Evolutionary conservation across 2,329 filamentous ascomycete species (phyloP), one percentile per base, ranked within the genome.

Genomic region (Pseudogymnoascus sp.): DNA sequence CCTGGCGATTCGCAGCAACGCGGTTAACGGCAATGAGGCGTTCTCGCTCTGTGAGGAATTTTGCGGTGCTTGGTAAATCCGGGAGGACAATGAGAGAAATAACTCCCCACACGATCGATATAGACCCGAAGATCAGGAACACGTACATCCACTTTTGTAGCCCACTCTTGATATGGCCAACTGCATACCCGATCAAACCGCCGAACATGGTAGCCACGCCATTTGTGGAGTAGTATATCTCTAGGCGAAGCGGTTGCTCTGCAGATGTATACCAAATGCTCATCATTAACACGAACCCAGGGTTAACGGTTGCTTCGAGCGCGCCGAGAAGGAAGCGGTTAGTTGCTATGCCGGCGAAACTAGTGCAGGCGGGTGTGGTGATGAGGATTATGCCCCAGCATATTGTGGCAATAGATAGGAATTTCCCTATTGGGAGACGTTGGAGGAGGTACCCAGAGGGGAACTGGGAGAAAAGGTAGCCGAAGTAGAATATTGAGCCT

Each of bases 381-480:
- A 88, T 86, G 73, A 87, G 90, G 3, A 87, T 78, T 6, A 80
- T 74, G 0, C 86, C 80, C 89, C 89, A 91, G 8, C 88, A 62
- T 61, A 89, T 75, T 2, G 90, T 85, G 2, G 86, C 77, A 15
- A 70, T 77, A 11, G 87, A 87, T 3, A 92, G 80, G 1, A 88
- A 82, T 57, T 81, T 79, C 13, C 85, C 82, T 1, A 85, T 79
- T 65, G 84, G 79, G 76, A 90, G 88, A 17, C 83, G 82, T 73
- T 92, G 89, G 1, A 90, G 78, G 0, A 83, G 77, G 65, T 88
- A 90, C 0, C 87, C 87, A 82, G 91, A 85, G 1, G 88, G 89
- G 66, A 90, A 91, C 2, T 89, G 77, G 0, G 89, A 89, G 0
- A 83, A 85, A 1, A 93, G 79, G 87, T 90, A 89, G 36, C 89